A percentile compares a stretch with the other conserved stretches of the same genome.
Evolutionary conservation across 768 basidiomycete species (phyloP).

Genomic region (Rubroboletus satanas): DNA sequence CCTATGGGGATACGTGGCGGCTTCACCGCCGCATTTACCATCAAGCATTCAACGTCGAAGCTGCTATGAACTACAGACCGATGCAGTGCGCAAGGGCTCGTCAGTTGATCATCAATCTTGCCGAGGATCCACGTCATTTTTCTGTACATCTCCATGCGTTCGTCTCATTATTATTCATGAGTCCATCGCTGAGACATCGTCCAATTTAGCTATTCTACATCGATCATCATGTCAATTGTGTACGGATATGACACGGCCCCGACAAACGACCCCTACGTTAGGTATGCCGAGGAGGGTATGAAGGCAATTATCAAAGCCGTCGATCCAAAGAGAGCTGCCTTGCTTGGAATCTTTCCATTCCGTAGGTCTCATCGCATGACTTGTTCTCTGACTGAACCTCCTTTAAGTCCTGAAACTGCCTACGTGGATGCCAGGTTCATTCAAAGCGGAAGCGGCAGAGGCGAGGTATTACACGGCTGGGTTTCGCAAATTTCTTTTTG

Average conservation of each 20-base stretch:
- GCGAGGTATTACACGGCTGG: conserved; percentile 14
- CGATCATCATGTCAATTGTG: conserved; percentile 26
- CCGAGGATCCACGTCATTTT: conserved; percentile 26
- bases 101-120: conserved; percentile 32
- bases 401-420: conserved; percentile 23
- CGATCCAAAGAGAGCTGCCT: conserved; percentile 19
- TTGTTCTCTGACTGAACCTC: neutral
- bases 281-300: conserved; percentile 16
- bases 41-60: conserved; percentile 31
- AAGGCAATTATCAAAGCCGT: conserved; percentile 15
- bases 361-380: conserved; percentile 14
- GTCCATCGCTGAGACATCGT: neutral
- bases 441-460: conserved; percentile 18
- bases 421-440: conserved; percentile 25
- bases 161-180: conserved; percentile 2
- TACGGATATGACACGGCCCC: conserved; percentile 23
- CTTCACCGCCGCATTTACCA: conserved; percentile 33
- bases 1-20: conserved; percentile 40
- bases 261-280: conserved; percentile 21
- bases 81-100: conserved; percentile 33
- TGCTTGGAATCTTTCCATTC: conserved; percentile 26
- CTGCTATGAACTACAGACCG: conserved; percentile 27
- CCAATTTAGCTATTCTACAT: conserved; percentile 23
- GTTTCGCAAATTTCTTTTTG: conserved; percentile 21
- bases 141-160: conserved; percentile 24